Evolutionary conservation across 495 filamentous ascomycete species (phyloP).

Genomic region (Xylaria cubensis): DNA sequence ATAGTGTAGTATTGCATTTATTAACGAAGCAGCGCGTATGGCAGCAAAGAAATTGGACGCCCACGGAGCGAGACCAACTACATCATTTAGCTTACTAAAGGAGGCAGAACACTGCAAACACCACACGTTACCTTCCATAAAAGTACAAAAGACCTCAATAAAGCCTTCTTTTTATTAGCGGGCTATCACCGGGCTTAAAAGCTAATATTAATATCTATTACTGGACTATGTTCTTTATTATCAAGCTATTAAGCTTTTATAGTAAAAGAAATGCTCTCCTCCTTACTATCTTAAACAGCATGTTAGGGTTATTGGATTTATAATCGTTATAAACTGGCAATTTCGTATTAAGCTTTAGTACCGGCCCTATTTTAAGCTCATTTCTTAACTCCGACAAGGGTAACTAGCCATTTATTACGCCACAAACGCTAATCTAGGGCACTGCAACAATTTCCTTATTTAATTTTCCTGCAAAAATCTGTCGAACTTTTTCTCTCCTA

Average conservation of each 20-base stretch:
- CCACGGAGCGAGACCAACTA: no score
- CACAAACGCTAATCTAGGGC: constrained; percentile 20
- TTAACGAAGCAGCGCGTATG: no score
- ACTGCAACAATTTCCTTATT: constrained; percentile 9
- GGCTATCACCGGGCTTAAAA: constrained; percentile 64
- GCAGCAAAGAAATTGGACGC: no score
- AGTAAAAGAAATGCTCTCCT: constrained; percentile 37
- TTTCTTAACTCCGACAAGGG: not conserved
- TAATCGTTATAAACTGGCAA: constrained; percentile 5
- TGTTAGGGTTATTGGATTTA: constrained; percentile 31
- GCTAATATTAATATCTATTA: constrained; percentile 49
- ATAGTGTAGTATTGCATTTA: no score
- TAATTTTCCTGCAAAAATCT: constrained; percentile 20
- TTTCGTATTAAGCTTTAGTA: constrained; percentile 4
- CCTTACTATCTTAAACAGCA: constrained; percentile 49
- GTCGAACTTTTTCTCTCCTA: no score
- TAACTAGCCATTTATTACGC: not conserved
- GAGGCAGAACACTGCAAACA: no score
- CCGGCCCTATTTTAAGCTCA: constrained; percentile 23
- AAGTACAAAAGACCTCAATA: no score
- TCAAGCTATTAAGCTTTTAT: constrained; percentile 26
- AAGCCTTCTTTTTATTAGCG: constrained; percentile 75
- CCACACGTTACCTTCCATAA: no score
- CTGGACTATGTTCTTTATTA: constrained; percentile 33
- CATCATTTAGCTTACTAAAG: no score